These are phyloP conservation scores for Gossypium schwendimanii DNA, from an alignment of 441 rosid species.

Conservation along the genomic window DNA sequence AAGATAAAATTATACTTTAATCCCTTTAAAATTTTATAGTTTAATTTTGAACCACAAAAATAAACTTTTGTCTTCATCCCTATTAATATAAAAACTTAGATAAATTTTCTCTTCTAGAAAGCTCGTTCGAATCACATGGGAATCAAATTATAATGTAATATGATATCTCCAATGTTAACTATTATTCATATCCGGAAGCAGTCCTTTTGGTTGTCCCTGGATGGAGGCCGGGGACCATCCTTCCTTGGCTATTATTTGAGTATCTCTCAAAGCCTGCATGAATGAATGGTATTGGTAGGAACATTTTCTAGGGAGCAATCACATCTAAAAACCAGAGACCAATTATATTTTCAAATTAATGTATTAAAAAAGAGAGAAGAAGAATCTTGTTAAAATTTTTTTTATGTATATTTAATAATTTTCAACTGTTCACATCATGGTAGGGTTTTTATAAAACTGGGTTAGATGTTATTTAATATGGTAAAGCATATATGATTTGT, in stretches of 20 bases:
- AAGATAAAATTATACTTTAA: too few species aligned
- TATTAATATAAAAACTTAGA: slow-evolving; percentile 14
- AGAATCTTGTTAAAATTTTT: not conserved
- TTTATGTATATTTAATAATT: not conserved
- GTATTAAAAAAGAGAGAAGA: not conserved
- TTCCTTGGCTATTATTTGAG: not conserved
- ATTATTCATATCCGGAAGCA: not conserved
- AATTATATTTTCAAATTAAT: not conserved
- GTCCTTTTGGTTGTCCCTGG: not conserved
- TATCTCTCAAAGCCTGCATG: not conserved
- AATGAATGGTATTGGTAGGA: not conserved
- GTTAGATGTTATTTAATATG: not conserved
- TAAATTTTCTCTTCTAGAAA: slow-evolving; percentile 23
- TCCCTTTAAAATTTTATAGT: too few species aligned
- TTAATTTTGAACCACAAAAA: too few species aligned
- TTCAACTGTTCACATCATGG: slow-evolving; percentile 19
- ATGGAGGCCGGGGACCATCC: slow-evolving; percentile 15
- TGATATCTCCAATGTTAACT: too few species aligned
- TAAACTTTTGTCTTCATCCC: too few species aligned
- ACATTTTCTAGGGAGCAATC: not conserved
- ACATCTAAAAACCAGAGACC: not conserved
- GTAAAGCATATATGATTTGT: slow-evolving; percentile 3
- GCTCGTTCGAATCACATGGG: slow-evolving; percentile 26
- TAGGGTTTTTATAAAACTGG: slow-evolving; percentile 9
- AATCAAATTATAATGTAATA: not conserved